Base-by-base conservation (phyloP, 768 basidiomycete genomes). In the Xerocomellus chrysenteron region DNA sequence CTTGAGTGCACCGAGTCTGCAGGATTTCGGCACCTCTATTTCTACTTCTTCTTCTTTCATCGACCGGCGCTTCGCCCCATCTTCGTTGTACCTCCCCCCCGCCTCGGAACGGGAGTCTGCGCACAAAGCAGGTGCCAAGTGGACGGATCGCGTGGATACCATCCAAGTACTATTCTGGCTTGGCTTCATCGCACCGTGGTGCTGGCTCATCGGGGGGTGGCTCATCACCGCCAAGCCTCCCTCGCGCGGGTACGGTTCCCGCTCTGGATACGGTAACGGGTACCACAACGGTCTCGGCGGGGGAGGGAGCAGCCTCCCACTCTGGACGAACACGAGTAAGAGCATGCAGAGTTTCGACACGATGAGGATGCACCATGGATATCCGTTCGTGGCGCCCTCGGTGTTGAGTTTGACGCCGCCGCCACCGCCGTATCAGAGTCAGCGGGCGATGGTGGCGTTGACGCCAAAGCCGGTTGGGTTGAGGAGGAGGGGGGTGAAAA, bases 181-280 rank as follows among this genome's bases (percentile, higher is more conserved):
- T 0, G 88, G 88, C 4, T 90, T 90, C 62, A 54, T 88, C 46
- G 85, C 80, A 45, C 88, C 88, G 0, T 82, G 86, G 70, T 79
- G 88, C 50, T 90, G 88, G 88, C 78, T 90, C 44, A 76, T 90
- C 14, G 88, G 88, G 0, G 88, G 88, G 5, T 90, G 88, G 88
- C 80, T 87, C 55, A 73, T 84, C 53, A 9, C 63, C 2, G 24
- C 57, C 47, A 56, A 58, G 16, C 30, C 57, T 5, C 41, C 46
- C 4, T 19, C 55, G 66, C 75, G 59, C 3, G 47, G 14, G 13
- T 21, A 69, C 9, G 24, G 30, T 14, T 6, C 54, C 1, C 21
- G 57, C 17, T 42, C 51, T 5, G 40, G 44, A 6, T 36, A 64
- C 5, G 35, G 41, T 26, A 17, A 43, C 1, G 50, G 65, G 62